Conservation (phyloP, 495 filamentous ascomycete species). For the Penicillium desertorum region DNA sequence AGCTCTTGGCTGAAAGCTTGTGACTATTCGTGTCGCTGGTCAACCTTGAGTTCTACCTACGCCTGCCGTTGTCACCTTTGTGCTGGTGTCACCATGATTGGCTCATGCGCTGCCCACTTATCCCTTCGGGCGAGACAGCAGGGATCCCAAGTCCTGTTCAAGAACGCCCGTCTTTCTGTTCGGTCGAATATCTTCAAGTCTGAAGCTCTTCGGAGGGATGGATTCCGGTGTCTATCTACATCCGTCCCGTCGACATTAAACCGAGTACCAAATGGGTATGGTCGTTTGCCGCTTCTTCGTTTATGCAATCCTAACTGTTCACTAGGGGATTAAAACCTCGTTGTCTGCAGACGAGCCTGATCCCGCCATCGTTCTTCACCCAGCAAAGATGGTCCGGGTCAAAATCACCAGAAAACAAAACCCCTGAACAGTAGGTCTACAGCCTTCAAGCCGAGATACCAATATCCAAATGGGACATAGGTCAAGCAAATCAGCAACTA, state of each 20-base stretch:
- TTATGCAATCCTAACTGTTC: conserved; percentile 6
- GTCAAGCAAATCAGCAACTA: background rate
- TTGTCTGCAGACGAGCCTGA: background rate
- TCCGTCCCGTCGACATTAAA: conserved; percentile 7
- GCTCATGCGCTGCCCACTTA: conserved; percentile 11
- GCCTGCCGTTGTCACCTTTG: conserved; percentile 3
- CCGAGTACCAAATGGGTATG: conserved; percentile 19
- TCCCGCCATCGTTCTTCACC: conserved; percentile 8
- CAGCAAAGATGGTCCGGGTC: conserved; percentile 31
- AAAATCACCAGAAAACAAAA: conserved; percentile 23
- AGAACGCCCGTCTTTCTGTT: conserved; percentile 1
- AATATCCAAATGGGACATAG: conserved; percentile 3
- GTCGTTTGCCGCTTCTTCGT: background rate
- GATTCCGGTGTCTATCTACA: conserved; percentile 17
- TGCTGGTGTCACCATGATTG: conserved; percentile 22
- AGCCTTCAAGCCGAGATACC: background rate
- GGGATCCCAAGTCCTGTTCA: conserved; percentile 2
- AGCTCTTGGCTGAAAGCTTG: background rate
- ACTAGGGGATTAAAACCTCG: conserved; percentile 5
- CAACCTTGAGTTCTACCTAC: background rate
- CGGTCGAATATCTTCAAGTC: conserved; percentile 7
- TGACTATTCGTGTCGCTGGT: background rate
- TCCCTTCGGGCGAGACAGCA: conserved; percentile 14
- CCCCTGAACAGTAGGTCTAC: conserved; percentile 23
- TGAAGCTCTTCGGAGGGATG: conserved; percentile 1